These are phyloP conservation scores for Choricystis sp. DNA, from an alignment of 139 green algal genomes.

Conservation along the genomic window DNA sequence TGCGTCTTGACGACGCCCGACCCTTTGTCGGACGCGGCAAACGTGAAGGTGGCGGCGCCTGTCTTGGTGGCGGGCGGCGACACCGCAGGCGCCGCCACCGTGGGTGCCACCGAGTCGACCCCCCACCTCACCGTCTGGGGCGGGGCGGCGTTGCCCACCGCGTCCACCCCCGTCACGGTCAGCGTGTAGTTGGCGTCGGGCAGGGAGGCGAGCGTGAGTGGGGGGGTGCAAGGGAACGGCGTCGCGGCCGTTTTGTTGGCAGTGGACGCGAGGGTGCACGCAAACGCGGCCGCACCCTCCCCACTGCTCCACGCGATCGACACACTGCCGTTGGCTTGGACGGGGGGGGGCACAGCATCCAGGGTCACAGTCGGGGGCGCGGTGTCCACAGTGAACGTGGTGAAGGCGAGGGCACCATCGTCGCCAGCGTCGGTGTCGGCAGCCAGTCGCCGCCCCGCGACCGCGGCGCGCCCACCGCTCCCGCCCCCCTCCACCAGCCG, in stretches of 20 bases:
- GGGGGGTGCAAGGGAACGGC: not conserved
- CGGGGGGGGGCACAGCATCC: not conserved
- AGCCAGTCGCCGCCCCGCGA: not conserved
- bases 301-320: conserved; percentile 3
- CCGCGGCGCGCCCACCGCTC: conserved; percentile 4
- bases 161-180: not conserved
- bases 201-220: conserved; percentile 3
- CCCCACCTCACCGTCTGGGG: not conserved
- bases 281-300: conserved; percentile 9
- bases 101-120: not conserved
- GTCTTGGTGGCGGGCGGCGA: not conserved
- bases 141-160: not conserved
- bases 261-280: conserved; percentile 4
- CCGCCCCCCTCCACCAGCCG: not conserved
- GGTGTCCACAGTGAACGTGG: conserved; percentile 15
- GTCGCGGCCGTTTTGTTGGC: not conserved
- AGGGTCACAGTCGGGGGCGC: conserved; percentile 9
- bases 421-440: not conserved
- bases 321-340: not conserved
- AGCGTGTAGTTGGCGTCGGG: conserved; percentile 8
- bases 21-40: not conserved
- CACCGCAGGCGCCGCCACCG: not conserved
- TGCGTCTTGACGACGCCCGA: not conserved
- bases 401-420: not conserved
- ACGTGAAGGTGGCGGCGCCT: not conserved